These are phyloP conservation scores for Ensete glaucum DNA, from an alignment of 176 grass and related monocot genomes.

Conservation along the genomic window DNA sequence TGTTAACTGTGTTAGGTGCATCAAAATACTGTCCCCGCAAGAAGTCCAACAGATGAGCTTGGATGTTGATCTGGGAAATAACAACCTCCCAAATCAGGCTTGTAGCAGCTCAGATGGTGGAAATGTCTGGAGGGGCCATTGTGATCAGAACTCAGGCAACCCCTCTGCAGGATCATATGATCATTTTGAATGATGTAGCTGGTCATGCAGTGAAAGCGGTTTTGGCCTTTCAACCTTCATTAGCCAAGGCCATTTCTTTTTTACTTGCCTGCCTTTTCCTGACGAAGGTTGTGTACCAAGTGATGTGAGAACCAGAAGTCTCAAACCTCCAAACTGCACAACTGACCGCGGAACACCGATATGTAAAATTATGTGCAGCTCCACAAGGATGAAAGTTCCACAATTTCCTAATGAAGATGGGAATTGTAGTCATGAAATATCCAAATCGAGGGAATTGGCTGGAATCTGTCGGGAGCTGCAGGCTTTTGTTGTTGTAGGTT, in stretches of 20 bases:
- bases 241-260: not conserved
- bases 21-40: constrained; percentile 91
- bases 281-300: not conserved
- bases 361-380: not conserved
- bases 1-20: constrained; percentile 78
- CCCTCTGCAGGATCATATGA: constrained; percentile 56
- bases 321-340: not conserved
- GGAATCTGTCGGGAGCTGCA: not conserved
- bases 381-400: not conserved
- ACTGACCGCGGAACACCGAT: not conserved
- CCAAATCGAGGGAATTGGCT: not conserved
- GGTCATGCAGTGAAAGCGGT: not conserved
- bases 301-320: not conserved
- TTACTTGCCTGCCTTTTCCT: not conserved
- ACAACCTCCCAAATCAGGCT: constrained; percentile 62
- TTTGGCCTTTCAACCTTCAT: too few relatives aligned
- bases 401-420: not conserved
- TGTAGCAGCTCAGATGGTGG: constrained; percentile 88
- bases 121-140: constrained; percentile 59
- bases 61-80: constrained; percentile 77
- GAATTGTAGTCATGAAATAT: not conserved
- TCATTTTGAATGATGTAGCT: constrained; percentile 52
- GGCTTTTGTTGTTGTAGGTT: not conserved
- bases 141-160: constrained; percentile 60
- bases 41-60: constrained; percentile 95